Percentiles rank a stretch among this genome's conserved stretches.
These are phyloP conservation scores for Fusarium bactridioides DNA, from an alignment of 2,329 filamentous ascomycete genomes.

Conservation along the genomic window DNA sequence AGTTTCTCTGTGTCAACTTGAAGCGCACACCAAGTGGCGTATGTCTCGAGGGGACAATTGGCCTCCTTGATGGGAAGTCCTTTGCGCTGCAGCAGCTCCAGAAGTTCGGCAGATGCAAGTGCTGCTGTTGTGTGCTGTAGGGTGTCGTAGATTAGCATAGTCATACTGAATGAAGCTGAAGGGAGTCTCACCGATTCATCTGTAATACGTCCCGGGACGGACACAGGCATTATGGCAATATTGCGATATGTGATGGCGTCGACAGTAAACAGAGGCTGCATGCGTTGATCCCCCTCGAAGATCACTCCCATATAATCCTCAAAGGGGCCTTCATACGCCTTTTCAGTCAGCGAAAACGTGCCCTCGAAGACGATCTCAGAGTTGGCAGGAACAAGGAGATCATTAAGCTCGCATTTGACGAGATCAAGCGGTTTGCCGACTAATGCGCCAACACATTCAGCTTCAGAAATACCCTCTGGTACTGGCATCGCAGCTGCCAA, in stretches of 20 bases:
- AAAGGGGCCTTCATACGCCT: conserved; percentile 1
- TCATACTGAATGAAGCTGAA: rapidly evolving
- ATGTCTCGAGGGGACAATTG: not conserved
- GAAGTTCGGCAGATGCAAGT: not conserved
- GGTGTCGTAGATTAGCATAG: rapidly evolving
- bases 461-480: not conserved
- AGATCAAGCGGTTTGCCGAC: not conserved
- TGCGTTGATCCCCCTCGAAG: not conserved
- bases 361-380: not conserved
- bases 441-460: not conserved
- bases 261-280: not conserved
- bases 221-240: not conserved
- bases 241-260: not conserved
- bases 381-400: not conserved
- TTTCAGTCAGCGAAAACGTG: not conserved
- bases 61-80: not conserved
- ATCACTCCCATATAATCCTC: not conserved
- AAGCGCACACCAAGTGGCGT: not conserved
- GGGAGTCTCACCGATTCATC: not conserved
- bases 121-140: not conserved
- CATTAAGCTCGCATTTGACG: not conserved
- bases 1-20: not conserved
- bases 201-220: not conserved
- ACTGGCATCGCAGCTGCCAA: conserved; percentile 45
- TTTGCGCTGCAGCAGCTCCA: not conserved